Percentiles rank a stretch among this genome's conserved stretches.
phyloP scores from a whole-genome alignment of 345 rosid genomes.

The Garcia nutans region DNA sequence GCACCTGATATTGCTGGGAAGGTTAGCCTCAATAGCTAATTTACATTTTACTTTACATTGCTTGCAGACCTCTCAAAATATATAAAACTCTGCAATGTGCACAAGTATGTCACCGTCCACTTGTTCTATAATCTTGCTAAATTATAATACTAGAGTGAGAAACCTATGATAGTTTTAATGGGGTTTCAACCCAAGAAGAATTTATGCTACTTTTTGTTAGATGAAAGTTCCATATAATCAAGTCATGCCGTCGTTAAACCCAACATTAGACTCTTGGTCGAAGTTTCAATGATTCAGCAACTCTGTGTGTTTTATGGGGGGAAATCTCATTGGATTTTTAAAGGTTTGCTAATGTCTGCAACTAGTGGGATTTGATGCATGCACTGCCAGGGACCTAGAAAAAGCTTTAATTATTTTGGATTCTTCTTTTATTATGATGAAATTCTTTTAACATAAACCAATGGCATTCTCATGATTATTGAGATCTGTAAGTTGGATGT shows the following conservation, averaged over 20 bases:
- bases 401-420: neutral
- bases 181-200: neutral
- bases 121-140: neutral
- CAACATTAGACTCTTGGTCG: neutral
- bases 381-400: neutral
- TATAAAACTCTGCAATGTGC: neutral
- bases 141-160: neutral
- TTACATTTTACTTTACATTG: neutral
- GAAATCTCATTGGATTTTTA: too few species aligned
- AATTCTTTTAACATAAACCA: neutral
- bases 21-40: conserved; percentile 24
- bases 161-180: neutral
- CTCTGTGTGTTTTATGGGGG: neutral
- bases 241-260: neutral
- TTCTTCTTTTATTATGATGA: neutral
- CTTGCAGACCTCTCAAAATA: neutral
- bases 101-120: neutral
- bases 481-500: neutral
- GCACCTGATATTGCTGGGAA: conserved; percentile 99
- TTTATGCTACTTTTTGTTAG: neutral
- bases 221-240: neutral
- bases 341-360: neutral
- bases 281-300: neutral
- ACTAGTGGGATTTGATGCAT: neutral
- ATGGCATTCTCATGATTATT: neutral